Conservation (phyloP, 768 basidiomycete genomes). For the Leccinum boreale region DNA sequence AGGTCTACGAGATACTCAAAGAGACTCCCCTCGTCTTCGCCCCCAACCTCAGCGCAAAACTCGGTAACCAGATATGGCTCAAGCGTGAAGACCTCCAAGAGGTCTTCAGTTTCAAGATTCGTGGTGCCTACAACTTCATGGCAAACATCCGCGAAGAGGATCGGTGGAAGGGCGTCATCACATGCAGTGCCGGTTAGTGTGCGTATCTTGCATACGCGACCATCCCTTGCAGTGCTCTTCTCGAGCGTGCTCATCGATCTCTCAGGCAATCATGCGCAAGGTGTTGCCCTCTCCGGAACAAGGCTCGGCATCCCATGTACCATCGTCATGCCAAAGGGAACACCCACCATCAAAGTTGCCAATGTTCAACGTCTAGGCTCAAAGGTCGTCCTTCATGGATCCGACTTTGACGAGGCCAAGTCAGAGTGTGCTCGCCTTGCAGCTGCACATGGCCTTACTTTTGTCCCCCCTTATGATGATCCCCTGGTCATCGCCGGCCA, state of each 20-base stretch:
- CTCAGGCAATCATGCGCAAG: conserved; percentile 96
- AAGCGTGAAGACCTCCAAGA: conserved; percentile 97
- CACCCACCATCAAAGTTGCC: conserved; percentile 93
- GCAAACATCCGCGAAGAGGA: conserved; percentile 83
- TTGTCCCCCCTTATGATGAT: conserved; percentile 97
- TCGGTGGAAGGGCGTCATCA: conserved; percentile 95
- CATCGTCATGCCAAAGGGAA: conserved; percentile 97
- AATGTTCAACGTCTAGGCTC: conserved; percentile 95
- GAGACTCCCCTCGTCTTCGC: conserved; percentile 90
- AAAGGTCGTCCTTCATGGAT: conserved; percentile 88
- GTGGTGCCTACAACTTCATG: conserved; percentile 99
- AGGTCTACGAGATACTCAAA: conserved; percentile 85
- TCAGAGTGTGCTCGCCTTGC: conserved; percentile 88
- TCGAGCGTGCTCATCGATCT: not conserved
- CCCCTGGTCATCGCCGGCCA: conserved; percentile 97
- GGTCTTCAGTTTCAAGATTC: conserved; percentile 98
- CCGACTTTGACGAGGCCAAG: conserved; percentile 96
- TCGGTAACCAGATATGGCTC: conserved; percentile 93
- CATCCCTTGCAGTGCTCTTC: not conserved
- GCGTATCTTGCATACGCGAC: conserved; percentile 36
- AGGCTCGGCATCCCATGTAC: conserved; percentile 89
- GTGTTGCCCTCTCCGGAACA: conserved; percentile 92
- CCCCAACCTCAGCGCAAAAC: conserved; percentile 76
- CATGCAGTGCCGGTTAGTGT: conserved; percentile 95
- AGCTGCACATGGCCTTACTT: conserved; percentile 67